These are phyloP conservation scores for Posidonia australis DNA, from an alignment of 106 monocot genomes.

Conservation along the genomic window DNA sequence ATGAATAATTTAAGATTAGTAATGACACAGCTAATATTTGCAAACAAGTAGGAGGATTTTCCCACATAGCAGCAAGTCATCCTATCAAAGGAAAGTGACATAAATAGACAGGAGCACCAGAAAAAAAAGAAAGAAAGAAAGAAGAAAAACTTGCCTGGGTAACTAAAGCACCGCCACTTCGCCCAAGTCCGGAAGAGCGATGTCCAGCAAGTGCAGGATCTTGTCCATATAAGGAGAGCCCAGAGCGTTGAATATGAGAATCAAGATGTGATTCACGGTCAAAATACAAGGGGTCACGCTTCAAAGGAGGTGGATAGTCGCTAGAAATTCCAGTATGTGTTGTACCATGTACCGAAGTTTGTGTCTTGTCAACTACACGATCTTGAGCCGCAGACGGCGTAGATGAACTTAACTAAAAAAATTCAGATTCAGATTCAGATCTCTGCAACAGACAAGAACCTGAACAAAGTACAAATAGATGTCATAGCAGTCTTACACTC, in stretches of 20 bases:
- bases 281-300: conserved; percentile 41
- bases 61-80: too few relatives aligned
- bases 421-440: neutral
- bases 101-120: too few relatives aligned
- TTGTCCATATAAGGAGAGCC: conserved; percentile 57
- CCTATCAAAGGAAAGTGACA: neutral
- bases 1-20: too few relatives aligned
- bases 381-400: conserved; percentile 36
- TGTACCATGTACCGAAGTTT: conserved; percentile 13
- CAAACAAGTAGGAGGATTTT: too few relatives aligned
- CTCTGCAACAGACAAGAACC: neutral
- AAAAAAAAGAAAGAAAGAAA: neutral
- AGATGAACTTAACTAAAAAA: conserved; percentile 2
- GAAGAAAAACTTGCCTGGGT: conserved; percentile 45
- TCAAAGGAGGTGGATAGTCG: conserved; percentile 47
- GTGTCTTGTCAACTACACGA: conserved; percentile 27
- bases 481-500: conserved; percentile 31
- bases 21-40: too few relatives aligned
- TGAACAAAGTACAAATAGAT: neutral
- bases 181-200: conserved; percentile 41
- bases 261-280: conserved; percentile 54
- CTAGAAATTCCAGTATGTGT: conserved; percentile 26
- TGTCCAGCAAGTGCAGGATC: conserved; percentile 61
- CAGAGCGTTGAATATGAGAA: conserved; percentile 32
- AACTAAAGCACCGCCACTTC: conserved; percentile 49